Conservation (phyloP, 352 stramenopile species). For the Hyphochytrium catenoides region DNA sequence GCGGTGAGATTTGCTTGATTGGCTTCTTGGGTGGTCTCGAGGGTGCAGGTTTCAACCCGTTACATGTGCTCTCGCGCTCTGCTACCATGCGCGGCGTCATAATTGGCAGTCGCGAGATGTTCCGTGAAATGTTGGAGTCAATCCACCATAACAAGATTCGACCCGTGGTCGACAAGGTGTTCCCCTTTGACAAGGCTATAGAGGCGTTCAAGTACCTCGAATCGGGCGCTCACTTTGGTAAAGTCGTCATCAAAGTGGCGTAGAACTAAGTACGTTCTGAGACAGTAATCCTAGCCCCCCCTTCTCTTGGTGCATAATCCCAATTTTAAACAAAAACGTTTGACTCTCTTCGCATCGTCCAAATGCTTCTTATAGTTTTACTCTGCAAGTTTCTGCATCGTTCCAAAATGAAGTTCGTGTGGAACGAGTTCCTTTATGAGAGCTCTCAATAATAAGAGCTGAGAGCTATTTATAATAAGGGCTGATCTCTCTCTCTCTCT, state of each 20-base stretch:
- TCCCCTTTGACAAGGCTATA: conserved; percentile 12
- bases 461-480: too few species aligned
- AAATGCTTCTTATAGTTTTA: too few species aligned
- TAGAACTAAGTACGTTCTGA: too few species aligned
- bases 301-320: too few species aligned
- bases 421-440: too few species aligned
- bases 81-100: conserved; percentile 10
- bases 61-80: conserved; percentile 8
- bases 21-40: conserved; percentile 11
- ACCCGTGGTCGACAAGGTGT: conserved; percentile 11
- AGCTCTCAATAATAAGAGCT: too few species aligned
- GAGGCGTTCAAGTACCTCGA: conserved; percentile 12
- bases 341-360: too few species aligned
- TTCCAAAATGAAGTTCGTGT: too few species aligned
- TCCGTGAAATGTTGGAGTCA: conserved; percentile 11
- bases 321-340: too few species aligned
- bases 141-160: conserved; percentile 10
- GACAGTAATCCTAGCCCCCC: too few species aligned
- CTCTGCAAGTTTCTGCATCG: too few species aligned
- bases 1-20: conserved; percentile 12
- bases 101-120: conserved; percentile 10
- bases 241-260: conserved; percentile 10
- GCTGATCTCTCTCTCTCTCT: too few species aligned
- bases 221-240: conserved; percentile 10
- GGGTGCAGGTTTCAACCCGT: conserved; percentile 13